These are phyloP conservation scores for Exophiala lecanii-corni DNA, from an alignment of 2,329 filamentous ascomycete species.

Conservation along the genomic window DNA sequence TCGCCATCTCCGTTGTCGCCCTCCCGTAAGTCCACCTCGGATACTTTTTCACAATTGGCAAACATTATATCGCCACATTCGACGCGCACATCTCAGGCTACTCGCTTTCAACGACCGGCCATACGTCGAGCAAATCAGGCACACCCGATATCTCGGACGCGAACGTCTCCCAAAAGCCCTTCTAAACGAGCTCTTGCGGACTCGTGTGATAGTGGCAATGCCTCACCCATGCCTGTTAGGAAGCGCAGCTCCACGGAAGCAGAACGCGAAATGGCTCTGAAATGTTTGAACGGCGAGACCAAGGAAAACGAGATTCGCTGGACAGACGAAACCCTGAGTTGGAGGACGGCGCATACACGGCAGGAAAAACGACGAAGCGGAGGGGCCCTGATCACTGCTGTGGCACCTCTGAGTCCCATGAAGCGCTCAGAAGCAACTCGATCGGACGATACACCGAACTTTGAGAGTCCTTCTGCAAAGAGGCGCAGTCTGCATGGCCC, in stretches of 20 bases:
- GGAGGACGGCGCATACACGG: constrained; percentile 38
- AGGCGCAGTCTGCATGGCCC: constrained; percentile 79
- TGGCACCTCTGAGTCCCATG: constrained; percentile 64
- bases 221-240: constrained; percentile 43
- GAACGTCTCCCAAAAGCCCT: constrained; percentile 75
- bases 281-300: constrained; percentile 30
- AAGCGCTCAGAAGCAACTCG: constrained; percentile 80
- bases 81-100: constrained; percentile 62
- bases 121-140: constrained; percentile 37
- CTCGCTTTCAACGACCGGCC: constrained; percentile 52
- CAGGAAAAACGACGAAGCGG: constrained; percentile 48
- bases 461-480: constrained; percentile 85
- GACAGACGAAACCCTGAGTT: constrained; percentile 18
- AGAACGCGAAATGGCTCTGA: constrained; percentile 44
- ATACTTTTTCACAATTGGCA: constrained; percentile 49
- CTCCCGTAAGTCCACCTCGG: constrained; percentile 48
- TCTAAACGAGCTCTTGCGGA: constrained; percentile 70
- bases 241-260: constrained; percentile 38
- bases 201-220: constrained; percentile 67
- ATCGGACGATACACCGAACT: constrained; percentile 76
- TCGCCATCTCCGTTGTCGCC: constrained; percentile 55
- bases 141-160: constrained; percentile 47
- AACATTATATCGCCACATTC: constrained; percentile 51
- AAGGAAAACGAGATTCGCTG: constrained; percentile 25
- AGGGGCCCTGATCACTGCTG: constrained; percentile 46